Evolutionary conservation across 2,329 filamentous ascomycete species (phyloP).

Genomic region (Xenoacremonium recifei): DNA sequence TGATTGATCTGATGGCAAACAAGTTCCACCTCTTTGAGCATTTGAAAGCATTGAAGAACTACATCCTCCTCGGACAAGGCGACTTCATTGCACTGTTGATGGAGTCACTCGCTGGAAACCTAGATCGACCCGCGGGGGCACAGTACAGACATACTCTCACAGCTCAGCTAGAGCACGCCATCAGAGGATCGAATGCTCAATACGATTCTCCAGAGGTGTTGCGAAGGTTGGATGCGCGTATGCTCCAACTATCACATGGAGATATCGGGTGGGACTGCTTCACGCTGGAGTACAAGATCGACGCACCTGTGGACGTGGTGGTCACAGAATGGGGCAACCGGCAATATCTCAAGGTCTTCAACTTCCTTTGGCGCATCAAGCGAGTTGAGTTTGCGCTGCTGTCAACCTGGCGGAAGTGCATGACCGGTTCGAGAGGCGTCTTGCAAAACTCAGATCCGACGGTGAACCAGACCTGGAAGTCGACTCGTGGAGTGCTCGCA

Average conservation of each 20-base stretch:
- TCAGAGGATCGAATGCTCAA: slow-evolving; percentile 94
- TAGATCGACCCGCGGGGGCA: slow-evolving; percentile 92
- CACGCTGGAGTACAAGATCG: slow-evolving; percentile 97
- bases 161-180: slow-evolving; percentile 96
- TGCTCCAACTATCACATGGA: slow-evolving; percentile 93
- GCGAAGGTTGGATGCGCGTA: slow-evolving; percentile 89
- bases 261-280: slow-evolving; percentile 99
- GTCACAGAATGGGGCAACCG: slow-evolving; percentile 94
- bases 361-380: slow-evolving; percentile 98
- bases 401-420: slow-evolving; percentile 90
- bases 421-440: slow-evolving; percentile 92
- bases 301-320: slow-evolving; percentile 93
- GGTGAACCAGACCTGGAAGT: slow-evolving; percentile 82
- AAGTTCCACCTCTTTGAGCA: slow-evolving; percentile 97
- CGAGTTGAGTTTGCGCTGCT: slow-evolving; percentile 92
- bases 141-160: slow-evolving; percentile 97
- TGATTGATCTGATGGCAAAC: slow-evolving; percentile 89
- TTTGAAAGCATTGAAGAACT: slow-evolving; percentile 87
- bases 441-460: slow-evolving; percentile 69
- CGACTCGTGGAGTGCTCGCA: slow-evolving; percentile 80
- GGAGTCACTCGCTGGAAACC: slow-evolving; percentile 89
- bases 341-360: slow-evolving; percentile 98
- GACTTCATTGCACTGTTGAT: slow-evolving; percentile 97
- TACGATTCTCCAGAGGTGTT: slow-evolving; percentile 92
- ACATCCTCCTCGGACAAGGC: slow-evolving; percentile 89